phyloP scores from a whole-genome alignment of 768 basidiomycete species.

The Pholiota microspora region DNA sequence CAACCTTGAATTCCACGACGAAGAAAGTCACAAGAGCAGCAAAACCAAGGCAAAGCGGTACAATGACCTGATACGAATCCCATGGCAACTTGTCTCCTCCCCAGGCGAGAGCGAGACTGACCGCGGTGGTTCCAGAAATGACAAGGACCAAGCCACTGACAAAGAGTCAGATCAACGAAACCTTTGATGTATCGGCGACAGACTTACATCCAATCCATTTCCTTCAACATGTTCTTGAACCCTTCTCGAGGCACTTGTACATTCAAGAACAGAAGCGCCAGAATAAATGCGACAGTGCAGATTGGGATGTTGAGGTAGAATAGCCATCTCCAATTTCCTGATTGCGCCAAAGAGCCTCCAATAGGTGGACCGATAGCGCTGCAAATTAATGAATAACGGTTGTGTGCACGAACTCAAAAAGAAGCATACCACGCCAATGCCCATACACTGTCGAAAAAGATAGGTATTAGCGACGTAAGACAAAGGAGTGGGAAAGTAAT shows the following conservation, averaged over 20 bases:
- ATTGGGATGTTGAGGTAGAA: conserved; percentile 9
- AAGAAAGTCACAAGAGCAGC: conserved; percentile 4
- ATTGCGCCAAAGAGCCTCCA: conserved; percentile 7
- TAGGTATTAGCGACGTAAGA: neutral
- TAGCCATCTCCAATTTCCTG: conserved; percentile 8
- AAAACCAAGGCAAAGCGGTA: conserved; percentile 2
- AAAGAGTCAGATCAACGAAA: neutral
- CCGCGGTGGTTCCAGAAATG: conserved; percentile 3
- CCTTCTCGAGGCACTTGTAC: neutral
- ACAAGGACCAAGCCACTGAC: conserved; percentile 3
- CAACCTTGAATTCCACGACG: neutral
- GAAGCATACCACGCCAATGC: neutral
- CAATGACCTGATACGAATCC: conserved; percentile 1
- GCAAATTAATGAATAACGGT: neutral
- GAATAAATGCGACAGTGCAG: conserved; percentile 1
- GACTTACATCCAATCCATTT: conserved; percentile 6
- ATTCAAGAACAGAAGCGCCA: conserved; percentile 2
- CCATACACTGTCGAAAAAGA: neutral
- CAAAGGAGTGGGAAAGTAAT: neutral
- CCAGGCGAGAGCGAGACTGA: conserved; percentile 7
- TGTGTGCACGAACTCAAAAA: neutral
- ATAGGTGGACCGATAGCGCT: conserved; percentile 9
- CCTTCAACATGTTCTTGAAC: conserved; percentile 2
- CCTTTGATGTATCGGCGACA: too few relatives aligned
- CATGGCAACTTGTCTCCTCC: conserved; percentile 5